Conservation (phyloP, 805 yeast species). For the Sungouiozyma ichnusensis region DNA sequence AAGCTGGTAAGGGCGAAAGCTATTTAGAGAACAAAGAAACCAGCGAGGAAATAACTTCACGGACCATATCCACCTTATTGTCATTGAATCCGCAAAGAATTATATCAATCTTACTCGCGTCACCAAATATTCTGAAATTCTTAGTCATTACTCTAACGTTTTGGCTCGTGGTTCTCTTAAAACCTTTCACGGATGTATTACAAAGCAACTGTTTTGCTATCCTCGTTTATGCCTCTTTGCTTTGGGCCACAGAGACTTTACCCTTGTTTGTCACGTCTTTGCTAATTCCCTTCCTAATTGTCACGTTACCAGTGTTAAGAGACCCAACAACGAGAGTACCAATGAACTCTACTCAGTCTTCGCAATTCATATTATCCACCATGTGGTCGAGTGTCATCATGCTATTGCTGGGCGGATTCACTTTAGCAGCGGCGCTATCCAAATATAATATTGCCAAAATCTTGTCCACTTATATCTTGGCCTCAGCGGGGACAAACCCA, state of each 20-base stretch:
- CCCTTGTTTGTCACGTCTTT: constrained; percentile 87
- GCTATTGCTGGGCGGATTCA: constrained; percentile 85
- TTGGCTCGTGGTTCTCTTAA: constrained; percentile 17
- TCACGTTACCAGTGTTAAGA: constrained; percentile 57
- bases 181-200: constrained; percentile 47
- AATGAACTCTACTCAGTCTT: constrained; percentile 52
- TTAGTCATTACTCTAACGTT: constrained; percentile 40
- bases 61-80: background rate
- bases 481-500: constrained; percentile 82
- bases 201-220: constrained; percentile 77
- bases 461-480: constrained; percentile 69
- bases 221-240: constrained; percentile 64
- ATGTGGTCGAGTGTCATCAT: constrained; percentile 96
- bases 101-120: background rate
- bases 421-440: constrained; percentile 88
- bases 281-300: constrained; percentile 71
- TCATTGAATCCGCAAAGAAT: background rate
- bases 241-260: constrained; percentile 86
- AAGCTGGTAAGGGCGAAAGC: constrained; percentile 26
- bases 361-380: constrained; percentile 61
- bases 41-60: background rate
- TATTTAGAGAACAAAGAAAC: background rate
- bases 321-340: constrained; percentile 39
- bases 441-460: constrained; percentile 83
- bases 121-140: constrained; percentile 31